These are phyloP conservation scores for Amaranthus palmeri DNA, from an alignment of 148 eudicot species.

Conservation along the genomic window DNA sequence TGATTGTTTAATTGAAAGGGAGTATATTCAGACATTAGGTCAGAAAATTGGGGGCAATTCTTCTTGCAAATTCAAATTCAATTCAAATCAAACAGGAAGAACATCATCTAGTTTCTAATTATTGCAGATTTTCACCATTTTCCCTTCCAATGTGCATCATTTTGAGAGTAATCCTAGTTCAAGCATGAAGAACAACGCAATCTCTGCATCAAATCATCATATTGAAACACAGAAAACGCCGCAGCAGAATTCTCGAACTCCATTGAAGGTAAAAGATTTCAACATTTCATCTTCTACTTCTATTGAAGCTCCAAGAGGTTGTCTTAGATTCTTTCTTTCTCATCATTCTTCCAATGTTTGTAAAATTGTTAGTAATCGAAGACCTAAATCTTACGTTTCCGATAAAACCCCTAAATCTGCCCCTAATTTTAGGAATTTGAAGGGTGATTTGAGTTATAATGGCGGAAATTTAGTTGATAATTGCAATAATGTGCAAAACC, in stretches of 20 bases:
- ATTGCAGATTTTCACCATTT: not conserved
- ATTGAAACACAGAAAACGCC: not conserved
- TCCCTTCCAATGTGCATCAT: not conserved
- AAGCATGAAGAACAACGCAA: not conserved
- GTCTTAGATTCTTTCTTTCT: constrained; percentile 38
- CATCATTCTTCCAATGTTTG: constrained; percentile 25
- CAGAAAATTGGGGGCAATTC: too few species aligned
- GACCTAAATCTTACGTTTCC: constrained; percentile 16
- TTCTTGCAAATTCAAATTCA: not conserved
- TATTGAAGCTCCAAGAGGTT: constrained; percentile 37
- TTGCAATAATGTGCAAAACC: constrained; percentile 3
- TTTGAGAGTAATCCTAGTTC: not conserved
- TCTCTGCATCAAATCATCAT: not conserved
- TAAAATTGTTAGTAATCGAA: constrained; percentile 16
- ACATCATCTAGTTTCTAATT: not conserved
- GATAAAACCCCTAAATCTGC: constrained; percentile 28
- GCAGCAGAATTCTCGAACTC: not conserved
- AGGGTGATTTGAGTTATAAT: constrained; percentile 9
- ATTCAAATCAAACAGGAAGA: not conserved
- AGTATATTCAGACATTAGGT: too few species aligned
- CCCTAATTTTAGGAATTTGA: constrained; percentile 24
- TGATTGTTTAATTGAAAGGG: too few species aligned
- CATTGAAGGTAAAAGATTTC: constrained; percentile 5
- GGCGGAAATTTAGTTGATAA: constrained; percentile 13
- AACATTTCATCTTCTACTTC: constrained; percentile 23